Evolutionary conservation across 306 rosid genomes (phyloP).

Genomic region (Cyamopsis tetragonoloba): DNA sequence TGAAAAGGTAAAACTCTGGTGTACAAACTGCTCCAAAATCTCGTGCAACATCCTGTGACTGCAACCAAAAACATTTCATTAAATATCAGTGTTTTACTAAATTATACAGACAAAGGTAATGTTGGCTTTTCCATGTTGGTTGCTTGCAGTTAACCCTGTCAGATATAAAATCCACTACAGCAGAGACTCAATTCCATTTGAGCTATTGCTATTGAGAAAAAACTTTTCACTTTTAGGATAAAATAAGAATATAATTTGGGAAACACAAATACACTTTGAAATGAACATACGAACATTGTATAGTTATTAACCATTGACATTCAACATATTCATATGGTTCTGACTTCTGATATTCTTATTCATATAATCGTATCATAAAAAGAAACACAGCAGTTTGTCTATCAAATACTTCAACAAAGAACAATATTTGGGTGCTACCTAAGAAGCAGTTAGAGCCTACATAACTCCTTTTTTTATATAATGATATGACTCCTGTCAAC

Average conservation of each 20-base stretch:
- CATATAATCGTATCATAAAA: not conserved
- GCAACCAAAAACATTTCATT: slow-evolving; percentile 28
- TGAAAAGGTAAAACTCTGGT: slow-evolving; percentile 80
- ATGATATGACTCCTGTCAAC: not conserved
- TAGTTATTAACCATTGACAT: not conserved
- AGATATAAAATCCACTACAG: not conserved
- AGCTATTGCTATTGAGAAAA: slow-evolving; percentile 21
- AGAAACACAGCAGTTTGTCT: not conserved
- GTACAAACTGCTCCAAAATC: slow-evolving; percentile 93
- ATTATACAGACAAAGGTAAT: not conserved
- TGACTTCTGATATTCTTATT: too few species aligned
- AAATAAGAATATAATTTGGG: not conserved
- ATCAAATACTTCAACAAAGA: not conserved
- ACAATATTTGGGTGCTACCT: not conserved
- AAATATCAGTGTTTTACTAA: slow-evolving; percentile 16
- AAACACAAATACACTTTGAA: not conserved
- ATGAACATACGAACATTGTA: not conserved
- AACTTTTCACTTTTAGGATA: not conserved
- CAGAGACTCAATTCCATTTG: not conserved
- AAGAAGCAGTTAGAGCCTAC: not conserved
- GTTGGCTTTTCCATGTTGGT: not conserved
- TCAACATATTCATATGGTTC: not conserved
- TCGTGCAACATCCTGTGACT: slow-evolving; percentile 81
- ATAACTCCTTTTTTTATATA: not conserved
- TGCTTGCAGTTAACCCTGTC: not conserved